Conservation (phyloP, 371 early-diverging fungal genomes). For the Capniomyces stellatus region DNA sequence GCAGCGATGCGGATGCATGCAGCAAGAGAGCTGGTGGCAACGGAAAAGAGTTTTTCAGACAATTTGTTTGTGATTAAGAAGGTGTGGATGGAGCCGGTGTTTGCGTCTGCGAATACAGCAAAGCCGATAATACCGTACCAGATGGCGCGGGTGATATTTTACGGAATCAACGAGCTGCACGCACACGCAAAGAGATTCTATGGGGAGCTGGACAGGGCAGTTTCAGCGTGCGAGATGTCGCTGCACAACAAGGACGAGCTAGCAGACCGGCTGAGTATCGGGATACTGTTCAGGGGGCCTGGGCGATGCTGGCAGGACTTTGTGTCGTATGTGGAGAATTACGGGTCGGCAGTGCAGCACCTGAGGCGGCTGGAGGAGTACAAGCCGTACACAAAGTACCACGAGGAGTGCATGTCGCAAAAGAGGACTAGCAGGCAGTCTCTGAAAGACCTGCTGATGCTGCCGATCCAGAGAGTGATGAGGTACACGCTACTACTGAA, state of each 20-base stretch:
- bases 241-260: not conserved
- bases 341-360: slow-evolving; percentile 19
- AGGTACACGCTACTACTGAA: slow-evolving; percentile 44
- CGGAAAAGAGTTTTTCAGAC: slow-evolving; percentile 25
- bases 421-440: slow-evolving; percentile 26
- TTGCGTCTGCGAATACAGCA: slow-evolving; percentile 21
- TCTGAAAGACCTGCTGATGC: slow-evolving; percentile 37
- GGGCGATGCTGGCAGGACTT: slow-evolving; percentile 21
- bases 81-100: slow-evolving; percentile 28
- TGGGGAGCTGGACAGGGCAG: slow-evolving; percentile 17
- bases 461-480: slow-evolving; percentile 49
- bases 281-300: slow-evolving; percentile 14
- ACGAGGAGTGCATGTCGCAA: slow-evolving; percentile 20
- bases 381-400: slow-evolving; percentile 21
- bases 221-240: slow-evolving; percentile 14
- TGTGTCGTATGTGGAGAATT: slow-evolving; percentile 23
- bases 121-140: slow-evolving; percentile 27
- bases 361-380: slow-evolving; percentile 23
- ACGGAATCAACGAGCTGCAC: slow-evolving; percentile 18
- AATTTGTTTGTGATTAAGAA: slow-evolving; percentile 25
- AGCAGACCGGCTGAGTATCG: slow-evolving; percentile 20
- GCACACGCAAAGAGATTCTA: slow-evolving; percentile 22
- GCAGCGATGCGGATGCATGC: slow-evolving; percentile 24
- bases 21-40: slow-evolving; percentile 22
- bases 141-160: slow-evolving; percentile 18